phyloP scores from a whole-genome alignment of 345 rosid genomes.

The Citropsis articulata region DNA sequence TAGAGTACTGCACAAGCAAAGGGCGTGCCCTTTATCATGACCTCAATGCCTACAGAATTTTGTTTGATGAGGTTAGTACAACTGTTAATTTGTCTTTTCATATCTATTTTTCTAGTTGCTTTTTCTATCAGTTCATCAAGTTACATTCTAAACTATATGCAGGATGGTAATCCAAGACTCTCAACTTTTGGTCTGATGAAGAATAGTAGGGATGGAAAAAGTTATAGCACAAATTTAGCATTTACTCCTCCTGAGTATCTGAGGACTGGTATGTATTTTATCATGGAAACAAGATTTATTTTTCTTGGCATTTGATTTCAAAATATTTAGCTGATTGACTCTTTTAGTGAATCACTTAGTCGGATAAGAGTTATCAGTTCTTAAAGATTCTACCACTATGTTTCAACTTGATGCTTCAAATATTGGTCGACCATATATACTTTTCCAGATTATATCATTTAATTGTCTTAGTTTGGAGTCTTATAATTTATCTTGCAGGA shows the following conservation, averaged over 20 bases:
- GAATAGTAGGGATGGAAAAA: slow-evolving; percentile 92
- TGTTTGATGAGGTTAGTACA: slow-evolving; percentile 74
- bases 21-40: slow-evolving; percentile 95
- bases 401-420: neutral
- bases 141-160: slow-evolving; percentile 17
- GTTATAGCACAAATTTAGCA: slow-evolving; percentile 91
- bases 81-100: neutral
- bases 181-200: slow-evolving; percentile 96
- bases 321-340: neutral
- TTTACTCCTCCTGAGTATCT: slow-evolving; percentile 97
- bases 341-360: neutral
- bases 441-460: slow-evolving; percentile 1
- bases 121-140: slow-evolving; percentile 8
- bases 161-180: slow-evolving; percentile 93
- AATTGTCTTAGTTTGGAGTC: slow-evolving; percentile 3
- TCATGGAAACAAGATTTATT: neutral
- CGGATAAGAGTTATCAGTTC: neutral
- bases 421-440: neutral
- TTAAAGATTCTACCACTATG: neutral
- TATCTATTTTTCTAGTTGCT: neutral
- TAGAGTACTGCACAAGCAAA: slow-evolving; percentile 81
- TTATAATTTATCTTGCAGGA: slow-evolving; percentile 39
- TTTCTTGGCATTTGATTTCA: neutral
- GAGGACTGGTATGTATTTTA: slow-evolving; percentile 62
- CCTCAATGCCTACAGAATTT: slow-evolving; percentile 85